These are phyloP conservation scores for Xylaria flabelliformis DNA, from an alignment of 495 filamentous ascomycete species.

Conservation along the genomic window DNA sequence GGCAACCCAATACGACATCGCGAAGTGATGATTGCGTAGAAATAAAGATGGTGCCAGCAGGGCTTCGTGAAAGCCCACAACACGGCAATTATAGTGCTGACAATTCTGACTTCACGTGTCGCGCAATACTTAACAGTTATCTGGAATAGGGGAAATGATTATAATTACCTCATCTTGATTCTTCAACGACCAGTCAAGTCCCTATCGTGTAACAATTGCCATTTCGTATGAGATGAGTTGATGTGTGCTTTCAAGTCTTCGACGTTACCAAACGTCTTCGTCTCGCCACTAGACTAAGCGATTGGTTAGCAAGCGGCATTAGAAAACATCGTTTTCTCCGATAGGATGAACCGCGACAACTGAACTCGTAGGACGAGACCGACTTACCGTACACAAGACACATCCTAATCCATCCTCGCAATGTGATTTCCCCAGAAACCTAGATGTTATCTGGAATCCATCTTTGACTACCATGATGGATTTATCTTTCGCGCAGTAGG, in stretches of 20 bases:
- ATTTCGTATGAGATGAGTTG: slow-evolving; percentile 46
- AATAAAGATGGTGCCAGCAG: no score
- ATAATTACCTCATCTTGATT: slow-evolving; percentile 14
- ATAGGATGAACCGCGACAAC: background rate
- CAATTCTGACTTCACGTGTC: background rate
- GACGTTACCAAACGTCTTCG: slow-evolving; percentile 41
- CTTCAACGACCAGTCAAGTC: slow-evolving; percentile 39
- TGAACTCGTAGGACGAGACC: slow-evolving; percentile 29
- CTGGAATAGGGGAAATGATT: background rate
- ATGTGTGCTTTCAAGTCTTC: slow-evolving; percentile 42
- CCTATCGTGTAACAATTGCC: slow-evolving; percentile 50
- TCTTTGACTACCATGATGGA: slow-evolving; percentile 36
- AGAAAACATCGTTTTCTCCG: background rate
- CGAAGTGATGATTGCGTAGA: background rate
- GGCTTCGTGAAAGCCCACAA: background rate
- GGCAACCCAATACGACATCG: background rate
- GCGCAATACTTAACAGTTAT: background rate
- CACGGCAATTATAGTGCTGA: background rate
- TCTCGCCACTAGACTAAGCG: slow-evolving; percentile 39
- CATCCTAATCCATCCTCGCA: slow-evolving; percentile 42
- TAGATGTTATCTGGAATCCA: slow-evolving; percentile 44
- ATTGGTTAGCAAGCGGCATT: background rate
- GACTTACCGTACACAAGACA: slow-evolving; percentile 32
- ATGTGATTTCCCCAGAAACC: slow-evolving; percentile 50
- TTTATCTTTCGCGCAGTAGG: slow-evolving; percentile 14